These are phyloP conservation scores for Lachancea sp. DNA, from an alignment of 805 yeast species.

Conservation along the genomic window DNA sequence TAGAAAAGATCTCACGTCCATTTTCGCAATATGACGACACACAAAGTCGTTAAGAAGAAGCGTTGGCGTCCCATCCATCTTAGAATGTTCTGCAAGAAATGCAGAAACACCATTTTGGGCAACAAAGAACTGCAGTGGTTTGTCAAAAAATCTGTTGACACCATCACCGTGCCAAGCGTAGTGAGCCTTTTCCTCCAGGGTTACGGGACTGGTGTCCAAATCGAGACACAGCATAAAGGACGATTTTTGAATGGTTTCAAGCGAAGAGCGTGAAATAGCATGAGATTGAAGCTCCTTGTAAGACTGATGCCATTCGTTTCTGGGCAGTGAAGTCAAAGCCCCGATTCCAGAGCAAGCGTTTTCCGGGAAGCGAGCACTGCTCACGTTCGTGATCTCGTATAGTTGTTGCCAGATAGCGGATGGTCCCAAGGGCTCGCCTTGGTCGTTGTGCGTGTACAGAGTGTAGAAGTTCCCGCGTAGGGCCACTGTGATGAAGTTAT, in stretches of 20 bases:
- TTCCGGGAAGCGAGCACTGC: slow-evolving; percentile 28
- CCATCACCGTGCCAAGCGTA: slow-evolving; percentile 97
- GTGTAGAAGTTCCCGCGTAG: slow-evolving; percentile 78
- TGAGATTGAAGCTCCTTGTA: slow-evolving; percentile 52
- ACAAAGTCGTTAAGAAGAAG: slow-evolving; percentile 77
- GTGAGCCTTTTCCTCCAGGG: slow-evolving; percentile 76
- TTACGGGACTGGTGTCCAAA: slow-evolving; percentile 52
- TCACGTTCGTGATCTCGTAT: slow-evolving; percentile 41
- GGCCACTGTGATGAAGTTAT: slow-evolving; percentile 66
- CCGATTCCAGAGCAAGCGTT: slow-evolving; percentile 51
- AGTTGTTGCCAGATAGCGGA: slow-evolving; percentile 54
- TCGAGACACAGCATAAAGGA: slow-evolving; percentile 82
- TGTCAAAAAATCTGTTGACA: slow-evolving; percentile 82
- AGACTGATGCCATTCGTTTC: slow-evolving; percentile 71
- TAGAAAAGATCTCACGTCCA: slow-evolving; percentile 34
- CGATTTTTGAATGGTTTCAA: slow-evolving; percentile 66
- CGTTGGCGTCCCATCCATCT: slow-evolving; percentile 98
- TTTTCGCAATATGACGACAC: slow-evolving; percentile 46
- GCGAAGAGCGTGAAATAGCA: slow-evolving; percentile 53
- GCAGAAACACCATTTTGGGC: slow-evolving; percentile 83
- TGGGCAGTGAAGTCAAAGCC: slow-evolving; percentile 70
- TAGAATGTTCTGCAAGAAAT: slow-evolving; percentile 92
- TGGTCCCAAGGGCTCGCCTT: slow-evolving; percentile 40
- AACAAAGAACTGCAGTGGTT: slow-evolving; percentile 80
- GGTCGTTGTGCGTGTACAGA: slow-evolving; percentile 49